phyloP scores from a whole-genome alignment of 768 basidiomycete genomes.

The Suillus bovinus region DNA sequence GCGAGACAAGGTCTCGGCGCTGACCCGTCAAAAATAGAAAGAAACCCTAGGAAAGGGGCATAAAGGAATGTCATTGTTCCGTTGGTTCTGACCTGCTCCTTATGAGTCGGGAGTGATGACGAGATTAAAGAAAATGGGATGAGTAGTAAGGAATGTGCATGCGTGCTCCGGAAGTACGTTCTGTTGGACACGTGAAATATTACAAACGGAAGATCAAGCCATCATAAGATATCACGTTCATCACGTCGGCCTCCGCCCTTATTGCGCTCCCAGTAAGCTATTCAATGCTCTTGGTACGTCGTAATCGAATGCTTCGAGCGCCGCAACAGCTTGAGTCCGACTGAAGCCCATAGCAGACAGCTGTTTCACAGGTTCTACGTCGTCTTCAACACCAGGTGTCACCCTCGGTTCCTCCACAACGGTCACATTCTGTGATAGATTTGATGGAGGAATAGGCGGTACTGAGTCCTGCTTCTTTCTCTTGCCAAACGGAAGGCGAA shows the following conservation, averaged over 20 bases:
- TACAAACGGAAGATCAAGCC: slow-evolving; percentile 21
- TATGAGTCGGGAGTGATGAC: slow-evolving; percentile 9
- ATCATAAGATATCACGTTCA: slow-evolving; percentile 21
- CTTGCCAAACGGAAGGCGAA: slow-evolving; percentile 78
- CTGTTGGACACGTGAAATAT: slow-evolving; percentile 15
- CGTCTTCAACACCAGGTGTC: slow-evolving; percentile 65
- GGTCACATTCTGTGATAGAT: slow-evolving; percentile 36
- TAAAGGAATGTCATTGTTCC: slow-evolving; percentile 10
- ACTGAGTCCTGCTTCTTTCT: slow-evolving; percentile 65
- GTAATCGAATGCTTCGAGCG: slow-evolving; percentile 83
- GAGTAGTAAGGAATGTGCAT: slow-evolving; percentile 31
- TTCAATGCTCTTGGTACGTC: slow-evolving; percentile 80
- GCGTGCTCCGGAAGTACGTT: slow-evolving; percentile 21
- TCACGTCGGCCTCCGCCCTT: slow-evolving; percentile 12
- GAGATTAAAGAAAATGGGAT: slow-evolving; percentile 12
- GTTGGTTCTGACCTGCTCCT: slow-evolving; percentile 3
- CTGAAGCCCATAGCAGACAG: slow-evolving; percentile 91
- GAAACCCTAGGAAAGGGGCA: not conserved
- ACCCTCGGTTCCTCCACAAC: slow-evolving; percentile 46
- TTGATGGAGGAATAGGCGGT: slow-evolving; percentile 41
- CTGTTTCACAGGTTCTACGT: slow-evolving; percentile 75
- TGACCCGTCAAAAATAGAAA: not conserved
- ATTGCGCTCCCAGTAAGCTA: slow-evolving; percentile 53
- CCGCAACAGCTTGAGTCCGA: slow-evolving; percentile 75
- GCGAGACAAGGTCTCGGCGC: slow-evolving; percentile 9